Base-by-base conservation (phyloP, 1,139 yeast species). In the Candida sp. region DNA sequence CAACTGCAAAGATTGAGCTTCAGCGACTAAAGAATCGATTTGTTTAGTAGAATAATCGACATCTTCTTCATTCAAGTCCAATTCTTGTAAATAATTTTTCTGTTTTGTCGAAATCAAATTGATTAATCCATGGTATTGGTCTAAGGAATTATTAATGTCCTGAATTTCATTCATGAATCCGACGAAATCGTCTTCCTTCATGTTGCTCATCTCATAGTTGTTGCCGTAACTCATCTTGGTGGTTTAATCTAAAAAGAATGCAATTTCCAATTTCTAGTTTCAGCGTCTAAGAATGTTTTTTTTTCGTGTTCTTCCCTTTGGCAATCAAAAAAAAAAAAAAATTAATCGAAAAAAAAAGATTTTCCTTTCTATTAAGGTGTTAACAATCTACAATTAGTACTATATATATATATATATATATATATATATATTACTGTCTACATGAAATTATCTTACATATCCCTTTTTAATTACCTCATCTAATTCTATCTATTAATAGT, bases 81-180 rank as follows among this genome's bases (percentile, higher is more conserved):
- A 84, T 55, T 91, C 97, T 56, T 87, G 89, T 56, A 93, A 72
- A 44, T 93, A 77, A 56, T 87, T 83, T 61, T 84, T 78, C 71
- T 95, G 99, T 58, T 88, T 79, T 51, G 81, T 79, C 61, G 88
- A 87, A 49, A 93, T 84, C 59, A 89, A 77, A 52, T 84, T 84
- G 54, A 93, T 82, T 58, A 89, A 62, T 53, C 66, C 84, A 56
- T 86, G 84, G 68, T 90, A 93, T 62, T 84, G 87, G 55, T 84
- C 89, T 55, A 93, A 79, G 57, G 83, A 84, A 54, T 81, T 80
- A 70, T 90, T 88, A 63, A 93, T 82, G 56, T 80, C 84, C 61
- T 87, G 93, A 52, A 93, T 82, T 59, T 86, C 88, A 56, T 82
- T 79, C 84, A 91, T 90, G 64, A 86, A 91, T 44, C 76, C 75